Evolutionary conservation across 345 rosid genomes (phyloP).

Genomic region (Hirschfeldia incana): DNA sequence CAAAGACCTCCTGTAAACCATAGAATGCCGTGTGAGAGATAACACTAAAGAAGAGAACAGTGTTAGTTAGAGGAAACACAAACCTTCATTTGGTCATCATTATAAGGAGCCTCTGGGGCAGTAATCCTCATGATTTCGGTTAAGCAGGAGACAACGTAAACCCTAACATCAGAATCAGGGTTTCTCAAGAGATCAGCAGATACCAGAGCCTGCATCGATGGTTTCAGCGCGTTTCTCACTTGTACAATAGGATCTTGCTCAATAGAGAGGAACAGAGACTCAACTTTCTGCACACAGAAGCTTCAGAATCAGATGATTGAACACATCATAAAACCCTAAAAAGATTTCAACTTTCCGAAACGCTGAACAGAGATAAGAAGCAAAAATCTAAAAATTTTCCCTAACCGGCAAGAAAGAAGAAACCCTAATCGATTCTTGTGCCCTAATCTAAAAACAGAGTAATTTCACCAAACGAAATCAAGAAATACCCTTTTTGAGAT

Average conservation of each 20-base stretch:
- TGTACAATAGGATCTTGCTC: constrained; percentile 61
- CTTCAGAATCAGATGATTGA: constrained; percentile 1
- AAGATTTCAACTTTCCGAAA: constrained; percentile 5
- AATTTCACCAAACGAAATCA: not conserved
- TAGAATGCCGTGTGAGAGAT: constrained; percentile 3
- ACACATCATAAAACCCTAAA: constrained; percentile 21
- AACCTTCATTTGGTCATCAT: constrained; percentile 82
- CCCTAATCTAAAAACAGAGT: not conserved
- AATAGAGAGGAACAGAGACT: constrained; percentile 50
- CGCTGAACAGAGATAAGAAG: not conserved
- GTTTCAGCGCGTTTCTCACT: constrained; percentile 52
- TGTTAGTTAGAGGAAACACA: not conserved
- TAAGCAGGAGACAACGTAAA: constrained; percentile 71
- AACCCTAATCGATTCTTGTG: constrained; percentile 34
- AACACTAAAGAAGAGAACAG: not conserved
- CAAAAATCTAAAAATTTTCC: not conserved
- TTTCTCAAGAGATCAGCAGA: constrained; percentile 54
- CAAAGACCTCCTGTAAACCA: constrained; percentile 63
- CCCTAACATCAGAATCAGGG: constrained; percentile 57
- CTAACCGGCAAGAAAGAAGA: not conserved
- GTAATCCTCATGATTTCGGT: constrained; percentile 75
- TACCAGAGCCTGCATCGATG: constrained; percentile 60
- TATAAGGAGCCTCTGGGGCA: constrained; percentile 77
- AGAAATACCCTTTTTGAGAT: not conserved
- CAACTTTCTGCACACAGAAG: constrained; percentile 48